phyloP scores from a whole-genome alignment of 257 asterid species.

The Plantago elongata region DNA sequence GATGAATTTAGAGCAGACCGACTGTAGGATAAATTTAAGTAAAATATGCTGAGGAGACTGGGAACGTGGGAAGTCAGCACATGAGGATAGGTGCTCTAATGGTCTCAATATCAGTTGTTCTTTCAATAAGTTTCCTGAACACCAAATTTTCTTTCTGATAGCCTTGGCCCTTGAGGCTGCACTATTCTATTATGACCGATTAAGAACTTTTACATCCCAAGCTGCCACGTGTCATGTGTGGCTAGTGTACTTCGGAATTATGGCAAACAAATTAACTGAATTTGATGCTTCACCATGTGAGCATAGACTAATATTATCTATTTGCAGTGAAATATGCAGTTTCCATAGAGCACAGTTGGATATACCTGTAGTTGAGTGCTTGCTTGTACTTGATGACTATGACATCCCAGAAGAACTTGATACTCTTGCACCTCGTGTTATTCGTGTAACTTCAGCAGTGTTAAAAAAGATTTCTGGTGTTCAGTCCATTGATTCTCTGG shows the following conservation, averaged over 20 bases:
- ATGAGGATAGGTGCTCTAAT: too few relatives aligned
- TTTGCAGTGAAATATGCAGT: conserved; percentile 64
- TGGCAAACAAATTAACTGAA: background rate
- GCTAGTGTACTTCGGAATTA: background rate
- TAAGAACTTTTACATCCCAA: too few relatives aligned
- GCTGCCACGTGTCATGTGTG: too few relatives aligned
- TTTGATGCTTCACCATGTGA: background rate
- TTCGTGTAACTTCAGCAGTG: conserved; percentile 61
- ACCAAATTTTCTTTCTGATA: too few relatives aligned
- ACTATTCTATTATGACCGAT: too few relatives aligned
- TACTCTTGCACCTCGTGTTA: conserved; percentile 24
- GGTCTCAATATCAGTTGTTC: too few relatives aligned
- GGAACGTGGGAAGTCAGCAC: too few relatives aligned
- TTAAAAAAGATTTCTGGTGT: conserved; percentile 78
- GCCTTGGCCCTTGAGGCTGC: too few relatives aligned
- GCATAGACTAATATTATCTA: conserved; percentile 13
- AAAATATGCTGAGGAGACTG: too few relatives aligned
- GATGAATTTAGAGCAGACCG: too few relatives aligned
- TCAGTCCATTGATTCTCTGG: conserved; percentile 69
- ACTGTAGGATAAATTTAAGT: too few relatives aligned
- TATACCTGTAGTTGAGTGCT: conserved; percentile 53
- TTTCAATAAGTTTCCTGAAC: too few relatives aligned
- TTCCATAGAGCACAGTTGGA: conserved; percentile 35
- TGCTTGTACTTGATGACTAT: conserved; percentile 58
- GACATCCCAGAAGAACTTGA: conserved; percentile 55